Base-by-base conservation (phyloP, 306 rosid species). In the Trichosanthes truncata region DNA sequence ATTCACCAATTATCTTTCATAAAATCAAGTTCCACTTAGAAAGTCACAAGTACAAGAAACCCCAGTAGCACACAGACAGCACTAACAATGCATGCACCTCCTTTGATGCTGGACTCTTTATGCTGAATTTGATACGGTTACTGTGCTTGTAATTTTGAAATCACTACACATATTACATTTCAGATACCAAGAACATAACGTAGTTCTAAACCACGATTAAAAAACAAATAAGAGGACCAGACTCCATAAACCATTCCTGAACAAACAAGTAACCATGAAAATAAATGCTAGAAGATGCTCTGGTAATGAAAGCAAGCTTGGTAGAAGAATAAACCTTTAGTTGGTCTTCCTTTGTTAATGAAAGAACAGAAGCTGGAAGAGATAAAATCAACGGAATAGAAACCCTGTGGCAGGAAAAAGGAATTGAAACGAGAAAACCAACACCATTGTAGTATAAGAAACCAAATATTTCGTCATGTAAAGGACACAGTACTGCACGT, bases 361-460 rank as follows among this genome's bases (percentile, higher is more conserved):
- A 96, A 87, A 89, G 90, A 74, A 96, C 99, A 9, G 93, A 86
- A 77, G 89, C 88, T 45, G 97, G 96, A 82, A 96, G 92, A 61
- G 97, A 96, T 83, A 96, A 59, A 78, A 93, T 81, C 90, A 96
- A 75, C 23, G 99, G 99, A 87, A 85, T 83, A 65, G 97, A 88
- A 77, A 93, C 76, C 87, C 99, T 96, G 82, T 76, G 80, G 68
- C 87, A 87, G 52, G 65, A 78, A 26, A 81, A 83, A 69, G 40
- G 36, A 88, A 65, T 51, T 25, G 79, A 82, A 80, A 12, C 20
- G 23, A 52, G 62, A 25, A 74, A 21, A 3, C 26, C 43, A 82
- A 33, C 21, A 29, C 9, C 9, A 26, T 60, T 13, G n/a, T 36
- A 40, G 49, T 9, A 11, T 40, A 20, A 38, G 79, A 62, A 51